phyloP scores from a whole-genome alignment of 352 stramenopile genomes.

The Stephanocyclus meneghinianus region DNA sequence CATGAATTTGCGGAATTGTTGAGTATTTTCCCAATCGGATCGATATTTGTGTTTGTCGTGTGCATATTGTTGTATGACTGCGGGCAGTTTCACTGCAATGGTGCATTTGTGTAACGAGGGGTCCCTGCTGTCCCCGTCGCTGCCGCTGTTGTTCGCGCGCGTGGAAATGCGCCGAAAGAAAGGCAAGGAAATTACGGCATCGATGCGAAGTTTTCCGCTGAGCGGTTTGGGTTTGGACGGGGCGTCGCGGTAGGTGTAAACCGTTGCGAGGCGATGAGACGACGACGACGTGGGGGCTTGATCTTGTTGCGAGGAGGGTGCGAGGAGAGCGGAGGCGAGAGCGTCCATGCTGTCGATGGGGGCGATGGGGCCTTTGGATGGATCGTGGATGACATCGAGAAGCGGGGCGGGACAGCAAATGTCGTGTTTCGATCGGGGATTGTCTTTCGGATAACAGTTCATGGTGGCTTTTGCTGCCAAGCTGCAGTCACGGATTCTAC shows the following conservation, averaged over 20 bases:
- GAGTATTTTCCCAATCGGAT: constrained; percentile 62
- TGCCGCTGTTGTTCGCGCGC: constrained; percentile 6
- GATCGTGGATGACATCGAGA: constrained; percentile 12
- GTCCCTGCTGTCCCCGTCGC: neutral
- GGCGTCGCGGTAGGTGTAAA: constrained; percentile 73
- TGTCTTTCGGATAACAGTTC: constrained; percentile 49
- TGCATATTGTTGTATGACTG: constrained; percentile 13
- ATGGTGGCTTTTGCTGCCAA: neutral
- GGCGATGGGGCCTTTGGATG: neutral
- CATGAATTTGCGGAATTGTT: constrained; percentile 65
- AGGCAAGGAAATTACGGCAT: constrained; percentile 31
- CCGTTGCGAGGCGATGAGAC: constrained; percentile 23
- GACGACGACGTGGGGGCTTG: neutral
- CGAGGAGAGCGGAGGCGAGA: constrained; percentile 14
- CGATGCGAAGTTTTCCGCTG: constrained; percentile 47
- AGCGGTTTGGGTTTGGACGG: constrained; percentile 58
- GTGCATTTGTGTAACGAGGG: constrained; percentile 42
- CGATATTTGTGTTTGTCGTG: constrained; percentile 23
- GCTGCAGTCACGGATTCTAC: no score
- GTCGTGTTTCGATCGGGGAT: constrained; percentile 65
- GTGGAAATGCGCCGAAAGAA: constrained; percentile 32
- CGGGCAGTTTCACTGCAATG: constrained; percentile 56
- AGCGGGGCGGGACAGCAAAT: constrained; percentile 40
- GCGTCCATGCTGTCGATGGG: neutral
- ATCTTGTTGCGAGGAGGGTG: constrained; percentile 1